A percentile compares a stretch with the other conserved stretches of the same genome.
These are phyloP conservation scores for Geranium incanum DNA, from an alignment of 441 rosid species.

Conservation along the genomic window DNA sequence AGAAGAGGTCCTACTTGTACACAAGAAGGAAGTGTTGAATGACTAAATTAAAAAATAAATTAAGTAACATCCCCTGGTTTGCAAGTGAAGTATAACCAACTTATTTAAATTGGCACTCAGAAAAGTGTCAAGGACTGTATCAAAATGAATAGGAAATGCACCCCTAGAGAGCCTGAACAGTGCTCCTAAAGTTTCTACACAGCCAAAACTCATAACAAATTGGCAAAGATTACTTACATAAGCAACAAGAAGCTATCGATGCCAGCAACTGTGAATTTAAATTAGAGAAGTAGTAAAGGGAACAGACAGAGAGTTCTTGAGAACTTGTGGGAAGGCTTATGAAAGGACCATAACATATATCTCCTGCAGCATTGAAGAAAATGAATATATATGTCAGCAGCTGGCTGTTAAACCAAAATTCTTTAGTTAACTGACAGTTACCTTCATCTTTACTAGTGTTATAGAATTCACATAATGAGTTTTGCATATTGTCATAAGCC, in stretches of 20 bases:
- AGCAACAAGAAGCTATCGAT: slow-evolving; percentile 59
- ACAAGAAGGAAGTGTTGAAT: neutral
- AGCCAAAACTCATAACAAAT: neutral
- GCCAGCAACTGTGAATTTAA: slow-evolving; percentile 46
- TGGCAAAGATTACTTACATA: slow-evolving; percentile 43
- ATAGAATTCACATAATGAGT: slow-evolving; percentile 47
- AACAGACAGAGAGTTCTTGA: slow-evolving; percentile 62
- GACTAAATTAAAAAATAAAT: neutral
- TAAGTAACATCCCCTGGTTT: neutral
- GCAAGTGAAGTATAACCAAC: slow-evolving; percentile 7
- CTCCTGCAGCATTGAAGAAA: slow-evolving; percentile 39
- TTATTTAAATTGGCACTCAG: neutral
- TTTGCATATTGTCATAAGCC: slow-evolving; percentile 52
- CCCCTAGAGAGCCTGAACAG: neutral
- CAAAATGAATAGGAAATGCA: slow-evolving; percentile 3
- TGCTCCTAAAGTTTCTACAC: neutral
- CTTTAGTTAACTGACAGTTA: slow-evolving; percentile 20
- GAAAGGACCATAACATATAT: slow-evolving; percentile 56
- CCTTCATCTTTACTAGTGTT: slow-evolving; percentile 45
- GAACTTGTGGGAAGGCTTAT: slow-evolving; percentile 50
- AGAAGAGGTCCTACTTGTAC: neutral
- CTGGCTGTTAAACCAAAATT: slow-evolving; percentile 18
- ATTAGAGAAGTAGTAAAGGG: slow-evolving; percentile 64
- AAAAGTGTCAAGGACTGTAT: neutral
- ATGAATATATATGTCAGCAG: slow-evolving; percentile 15